These are phyloP conservation scores for Ophiobolus disseminans DNA, from an alignment of 2,329 filamentous ascomycete genomes.

Conservation along the genomic window DNA sequence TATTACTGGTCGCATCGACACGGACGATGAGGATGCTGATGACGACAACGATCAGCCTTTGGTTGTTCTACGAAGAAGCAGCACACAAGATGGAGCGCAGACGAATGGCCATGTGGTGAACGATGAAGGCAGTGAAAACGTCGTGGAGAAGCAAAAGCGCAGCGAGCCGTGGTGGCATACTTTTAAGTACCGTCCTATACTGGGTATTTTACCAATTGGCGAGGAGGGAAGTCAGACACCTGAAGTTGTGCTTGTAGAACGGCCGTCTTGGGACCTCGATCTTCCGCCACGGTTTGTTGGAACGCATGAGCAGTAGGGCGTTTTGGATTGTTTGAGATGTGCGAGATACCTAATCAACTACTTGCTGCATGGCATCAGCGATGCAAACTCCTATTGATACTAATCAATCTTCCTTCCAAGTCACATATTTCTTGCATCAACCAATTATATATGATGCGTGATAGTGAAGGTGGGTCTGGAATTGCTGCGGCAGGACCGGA, in stretches of 20 bases:
- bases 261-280: slow-evolving; percentile 83
- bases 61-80: slow-evolving; percentile 32
- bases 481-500: neutral
- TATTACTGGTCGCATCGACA: slow-evolving; percentile 42
- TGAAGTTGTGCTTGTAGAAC: slow-evolving; percentile 88
- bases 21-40: slow-evolving; percentile 22
- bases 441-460: too few species aligned
- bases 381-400: neutral
- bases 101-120: slow-evolving; percentile 19
- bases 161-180: slow-evolving; percentile 73
- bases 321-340: neutral
- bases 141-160: slow-evolving; percentile 28
- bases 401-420: too few species aligned
- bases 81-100: slow-evolving; percentile 27
- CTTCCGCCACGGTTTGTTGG: slow-evolving; percentile 69
- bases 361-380: neutral
- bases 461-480: too few species aligned
- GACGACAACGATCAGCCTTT: slow-evolving; percentile 44
- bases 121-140: slow-evolving; percentile 22
- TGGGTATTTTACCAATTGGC: slow-evolving; percentile 71
- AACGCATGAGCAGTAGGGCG: slow-evolving; percentile 40
- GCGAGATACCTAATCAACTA: slow-evolving; percentile 8
- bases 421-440: too few species aligned
- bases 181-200: slow-evolving; percentile 91
- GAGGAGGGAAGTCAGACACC: slow-evolving; percentile 54